A percentile compares a stretch with the other conserved stretches of the same genome.
Evolutionary conservation across 2,329 filamentous ascomycete genomes (phyloP).

Genomic region (Aschersonia sp.): DNA sequence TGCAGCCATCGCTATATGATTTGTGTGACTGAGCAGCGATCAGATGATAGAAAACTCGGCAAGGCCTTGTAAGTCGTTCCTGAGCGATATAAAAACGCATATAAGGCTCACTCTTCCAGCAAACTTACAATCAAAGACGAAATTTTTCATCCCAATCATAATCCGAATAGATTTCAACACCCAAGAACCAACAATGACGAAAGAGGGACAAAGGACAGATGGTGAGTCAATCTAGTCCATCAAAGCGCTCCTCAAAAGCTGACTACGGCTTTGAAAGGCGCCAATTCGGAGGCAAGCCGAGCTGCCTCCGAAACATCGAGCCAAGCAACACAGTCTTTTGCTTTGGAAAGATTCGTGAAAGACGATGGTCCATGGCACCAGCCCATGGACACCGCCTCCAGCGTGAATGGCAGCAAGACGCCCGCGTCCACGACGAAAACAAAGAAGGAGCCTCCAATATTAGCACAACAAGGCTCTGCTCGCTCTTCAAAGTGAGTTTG

Average conservation of each 20-base stretch:
- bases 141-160: too few species aligned
- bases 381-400: neutral
- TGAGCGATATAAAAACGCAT: too few species aligned
- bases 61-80: too few species aligned
- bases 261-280: neutral
- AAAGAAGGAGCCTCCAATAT: neutral
- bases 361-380: conserved; percentile 3
- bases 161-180: too few species aligned
- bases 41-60: neutral
- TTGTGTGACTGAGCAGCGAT: neutral
- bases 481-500: neutral
- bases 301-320: neutral
- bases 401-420: neutral
- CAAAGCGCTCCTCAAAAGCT: neutral
- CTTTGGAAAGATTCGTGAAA: conserved; percentile 1
- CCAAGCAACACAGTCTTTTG: neutral
- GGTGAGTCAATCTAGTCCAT: neutral
- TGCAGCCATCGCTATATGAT: neutral
- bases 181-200: neutral
- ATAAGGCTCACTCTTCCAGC: too few species aligned
- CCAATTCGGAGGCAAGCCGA: neutral
- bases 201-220: neutral
- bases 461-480: neutral
- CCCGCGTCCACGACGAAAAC: neutral
- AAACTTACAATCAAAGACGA: too few species aligned